Conservation (phyloP, 208 protist genomes). For the Leptomonas pyrrhocoris region DNA sequence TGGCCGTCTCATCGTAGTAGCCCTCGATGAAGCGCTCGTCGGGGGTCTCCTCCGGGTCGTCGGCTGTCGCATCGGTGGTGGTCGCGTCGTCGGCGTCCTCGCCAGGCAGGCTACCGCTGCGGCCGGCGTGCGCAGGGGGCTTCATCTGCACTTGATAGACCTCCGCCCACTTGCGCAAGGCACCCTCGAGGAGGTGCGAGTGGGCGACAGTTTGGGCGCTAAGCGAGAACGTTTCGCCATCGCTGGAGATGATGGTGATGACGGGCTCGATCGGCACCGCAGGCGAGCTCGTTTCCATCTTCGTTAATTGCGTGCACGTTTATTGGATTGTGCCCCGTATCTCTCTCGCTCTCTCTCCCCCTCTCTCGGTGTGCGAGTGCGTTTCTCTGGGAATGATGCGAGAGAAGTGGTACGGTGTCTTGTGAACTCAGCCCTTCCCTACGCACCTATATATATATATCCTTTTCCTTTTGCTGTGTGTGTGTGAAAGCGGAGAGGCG, state of each 20-base stretch:
- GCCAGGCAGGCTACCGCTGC: neutral
- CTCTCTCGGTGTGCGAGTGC: too few species aligned
- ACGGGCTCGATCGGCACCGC: constrained; percentile 15
- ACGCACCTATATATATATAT: too few species aligned
- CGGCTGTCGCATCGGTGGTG: constrained; percentile 13
- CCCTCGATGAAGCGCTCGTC: constrained; percentile 28
- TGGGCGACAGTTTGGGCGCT: constrained; percentile 43
- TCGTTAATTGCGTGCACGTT: too few species aligned
- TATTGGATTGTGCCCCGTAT: too few species aligned
- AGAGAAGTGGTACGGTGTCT: too few species aligned
- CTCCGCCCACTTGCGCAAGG: constrained; percentile 52
- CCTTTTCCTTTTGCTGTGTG: too few species aligned
- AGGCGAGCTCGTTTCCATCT: neutral
- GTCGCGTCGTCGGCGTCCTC: constrained; percentile 14
- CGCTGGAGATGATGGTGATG: constrained; percentile 69
- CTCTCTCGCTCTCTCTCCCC: neutral
- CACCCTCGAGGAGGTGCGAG: constrained; percentile 54
- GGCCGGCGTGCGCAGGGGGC: neutral
- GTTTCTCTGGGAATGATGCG: too few species aligned
- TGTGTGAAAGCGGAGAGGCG: too few species aligned
- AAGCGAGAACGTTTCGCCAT: constrained; percentile 55
- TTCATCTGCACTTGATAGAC: constrained; percentile 25
- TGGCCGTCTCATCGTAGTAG: constrained; percentile 30
- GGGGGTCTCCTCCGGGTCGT: constrained; percentile 29
- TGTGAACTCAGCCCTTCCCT: too few species aligned